Conservation (phyloP, 208 protist genomes). For the Perkinsela sp. region DNA sequence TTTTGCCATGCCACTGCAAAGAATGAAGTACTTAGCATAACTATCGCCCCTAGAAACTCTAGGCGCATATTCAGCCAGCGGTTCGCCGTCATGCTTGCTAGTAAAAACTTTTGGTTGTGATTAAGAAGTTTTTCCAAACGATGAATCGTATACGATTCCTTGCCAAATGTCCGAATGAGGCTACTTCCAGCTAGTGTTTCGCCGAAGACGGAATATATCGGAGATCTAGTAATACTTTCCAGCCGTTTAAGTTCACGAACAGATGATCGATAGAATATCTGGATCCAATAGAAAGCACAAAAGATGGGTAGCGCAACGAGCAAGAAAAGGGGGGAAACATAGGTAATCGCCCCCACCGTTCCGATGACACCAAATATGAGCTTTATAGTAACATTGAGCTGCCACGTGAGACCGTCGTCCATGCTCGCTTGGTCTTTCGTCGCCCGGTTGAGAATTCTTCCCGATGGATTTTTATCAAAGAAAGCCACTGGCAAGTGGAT, state of each 20-base stretch:
- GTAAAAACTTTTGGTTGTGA: slow-evolving; percentile 12
- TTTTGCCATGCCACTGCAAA: slow-evolving; percentile 9
- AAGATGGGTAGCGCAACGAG: slow-evolving; percentile 13
- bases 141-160: slow-evolving; percentile 10
- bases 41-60: slow-evolving; percentile 38
- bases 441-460: slow-evolving; percentile 79
- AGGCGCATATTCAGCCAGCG: slow-evolving; percentile 57
- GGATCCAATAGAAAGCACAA: slow-evolving; percentile 37
- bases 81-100: slow-evolving; percentile 14
- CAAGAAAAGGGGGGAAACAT: slow-evolving; percentile 12
- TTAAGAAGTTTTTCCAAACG: slow-evolving; percentile 25
- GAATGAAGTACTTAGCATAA: slow-evolving; percentile 16
- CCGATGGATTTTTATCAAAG: slow-evolving; percentile 74
- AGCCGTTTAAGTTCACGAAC: slow-evolving; percentile 61
- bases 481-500: slow-evolving; percentile 32
- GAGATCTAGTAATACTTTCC: slow-evolving; percentile 48
- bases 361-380: slow-evolving; percentile 14
- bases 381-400: slow-evolving; percentile 21
- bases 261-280: slow-evolving; percentile 43
- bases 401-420: slow-evolving; percentile 21
- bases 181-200: slow-evolving; percentile 53
- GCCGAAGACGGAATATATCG: slow-evolving; percentile 59
- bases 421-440: slow-evolving; percentile 49
- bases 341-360: slow-evolving; percentile 14
- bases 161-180: slow-evolving; percentile 38